Conservation (phyloP, 106 monocot species). For the Dendrobium catenatum region DNA sequence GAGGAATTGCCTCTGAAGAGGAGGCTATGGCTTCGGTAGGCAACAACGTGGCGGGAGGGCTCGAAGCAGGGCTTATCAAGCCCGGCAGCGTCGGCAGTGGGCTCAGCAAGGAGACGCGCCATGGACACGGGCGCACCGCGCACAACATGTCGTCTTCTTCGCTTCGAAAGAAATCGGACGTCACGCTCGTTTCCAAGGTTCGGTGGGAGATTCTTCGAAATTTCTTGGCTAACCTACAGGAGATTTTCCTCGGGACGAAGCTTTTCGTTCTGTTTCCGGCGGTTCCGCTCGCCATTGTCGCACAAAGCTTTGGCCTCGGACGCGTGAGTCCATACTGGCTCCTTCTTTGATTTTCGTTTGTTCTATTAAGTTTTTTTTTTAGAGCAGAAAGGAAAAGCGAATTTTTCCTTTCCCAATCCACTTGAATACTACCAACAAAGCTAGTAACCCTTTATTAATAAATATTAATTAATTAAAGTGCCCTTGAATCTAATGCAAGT, state of each 20-base stretch:
- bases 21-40: conserved; percentile 1
- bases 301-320: conserved; percentile 34
- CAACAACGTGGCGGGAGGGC: neutral
- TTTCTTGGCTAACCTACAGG: conserved; percentile 63
- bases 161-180: conserved; percentile 51
- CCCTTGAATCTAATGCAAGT: too few species aligned
- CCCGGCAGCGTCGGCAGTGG: conserved; percentile 2
- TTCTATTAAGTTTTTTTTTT: neutral
- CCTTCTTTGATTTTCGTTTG: neutral
- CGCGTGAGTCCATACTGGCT: conserved; percentile 19
- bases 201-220: conserved; percentile 32
- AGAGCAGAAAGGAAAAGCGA: neutral
- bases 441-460: too few species aligned
- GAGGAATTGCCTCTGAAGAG: conserved; percentile 5
- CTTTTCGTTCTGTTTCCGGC: conserved; percentile 73
- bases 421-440: too few species aligned
- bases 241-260: conserved; percentile 90
- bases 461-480: too few species aligned
- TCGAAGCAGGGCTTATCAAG: neutral
- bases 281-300: conserved; percentile 63
- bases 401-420: neutral
- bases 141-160: conserved; percentile 71
- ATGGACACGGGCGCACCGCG: conserved; percentile 37
- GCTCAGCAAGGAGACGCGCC: conserved; percentile 25
- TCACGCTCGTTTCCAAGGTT: conserved; percentile 44